Evolutionary conservation across 225 moss, liverwort and hornwort species (phyloP).

Genomic region (Straminergon stramineum): DNA sequence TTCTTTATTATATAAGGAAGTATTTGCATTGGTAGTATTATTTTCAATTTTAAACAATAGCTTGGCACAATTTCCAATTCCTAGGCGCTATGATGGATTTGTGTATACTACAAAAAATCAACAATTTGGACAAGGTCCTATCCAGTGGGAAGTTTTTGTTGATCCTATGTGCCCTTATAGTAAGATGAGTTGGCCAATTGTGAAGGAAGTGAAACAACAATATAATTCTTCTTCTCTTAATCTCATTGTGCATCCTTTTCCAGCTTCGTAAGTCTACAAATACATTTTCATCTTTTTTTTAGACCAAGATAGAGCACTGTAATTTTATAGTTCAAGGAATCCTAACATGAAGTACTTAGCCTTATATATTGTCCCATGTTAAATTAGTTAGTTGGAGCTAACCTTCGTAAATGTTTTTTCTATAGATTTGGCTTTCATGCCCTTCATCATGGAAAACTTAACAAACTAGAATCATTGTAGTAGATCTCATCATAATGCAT

Average conservation of each 20-base stretch:
- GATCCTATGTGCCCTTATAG: background rate
- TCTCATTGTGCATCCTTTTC: background rate
- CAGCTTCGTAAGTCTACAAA: background rate
- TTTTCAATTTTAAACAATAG: background rate
- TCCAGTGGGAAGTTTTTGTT: background rate
- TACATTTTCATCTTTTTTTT: background rate
- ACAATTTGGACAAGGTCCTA: background rate
- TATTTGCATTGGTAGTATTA: background rate
- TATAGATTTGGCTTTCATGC: background rate
- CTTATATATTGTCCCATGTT: background rate
- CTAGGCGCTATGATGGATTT: background rate
- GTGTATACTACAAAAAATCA: background rate
- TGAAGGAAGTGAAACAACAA: background rate
- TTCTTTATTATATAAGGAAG: background rate
- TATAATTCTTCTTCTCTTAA: background rate
- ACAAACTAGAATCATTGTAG: background rate
- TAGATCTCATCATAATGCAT: background rate
- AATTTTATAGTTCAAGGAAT: background rate
- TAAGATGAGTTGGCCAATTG: background rate
- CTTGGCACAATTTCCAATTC: background rate
- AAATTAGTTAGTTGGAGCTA: background rate
- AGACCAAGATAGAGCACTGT: too few species aligned
- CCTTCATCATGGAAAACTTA: background rate
- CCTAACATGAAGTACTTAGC: fast-evolving
- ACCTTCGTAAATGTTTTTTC: too few species aligned